phyloP scores from a whole-genome alignment of 1,139 yeast genomes.

The Hansenula sp. region DNA sequence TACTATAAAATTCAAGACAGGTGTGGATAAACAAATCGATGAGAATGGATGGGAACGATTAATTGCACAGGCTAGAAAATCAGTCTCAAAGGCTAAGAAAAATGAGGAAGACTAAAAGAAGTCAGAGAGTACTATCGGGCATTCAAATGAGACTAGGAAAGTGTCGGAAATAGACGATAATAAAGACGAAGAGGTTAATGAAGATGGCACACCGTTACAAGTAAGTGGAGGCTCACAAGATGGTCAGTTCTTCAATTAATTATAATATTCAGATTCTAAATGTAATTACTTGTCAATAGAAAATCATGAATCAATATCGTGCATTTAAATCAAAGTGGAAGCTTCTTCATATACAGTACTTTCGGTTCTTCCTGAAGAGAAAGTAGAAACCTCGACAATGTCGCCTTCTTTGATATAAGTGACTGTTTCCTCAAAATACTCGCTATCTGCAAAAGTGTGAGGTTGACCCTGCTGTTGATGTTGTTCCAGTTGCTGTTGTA shows the following conservation, averaged over 20 bases:
- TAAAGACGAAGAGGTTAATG: not conserved
- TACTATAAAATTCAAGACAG: conserved; percentile 21
- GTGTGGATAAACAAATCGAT: conserved; percentile 30
- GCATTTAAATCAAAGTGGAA: conserved; percentile 4
- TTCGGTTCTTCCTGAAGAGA: conserved; percentile 8
- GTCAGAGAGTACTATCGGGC: no score
- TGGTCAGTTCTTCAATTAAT: not conserved
- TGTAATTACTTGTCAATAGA: not conserved
- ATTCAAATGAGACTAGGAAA: not conserved
- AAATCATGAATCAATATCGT: conserved; percentile 2
- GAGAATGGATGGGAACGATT: conserved; percentile 49
- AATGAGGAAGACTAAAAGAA: conserved; percentile 5
- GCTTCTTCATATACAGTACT: conserved; percentile 5
- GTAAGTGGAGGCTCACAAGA: not conserved
- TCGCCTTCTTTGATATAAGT: conserved; percentile 16
- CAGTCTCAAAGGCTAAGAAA: conserved; percentile 23
- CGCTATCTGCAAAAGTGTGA: conserved; percentile 5
- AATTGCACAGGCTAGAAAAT: conserved; percentile 44
- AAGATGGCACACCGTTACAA: not conserved
- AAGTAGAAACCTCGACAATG: conserved; percentile 12
- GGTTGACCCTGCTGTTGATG: conserved; percentile 1
- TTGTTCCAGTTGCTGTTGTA: conserved; percentile 3
- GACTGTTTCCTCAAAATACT: conserved; percentile 1
- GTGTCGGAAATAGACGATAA: not conserved
- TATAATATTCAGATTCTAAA: not conserved